Evolutionary conservation across 2,329 filamentous ascomycete genomes (phyloP), one percentile per base, ranked within the genome.

Genomic region (Phialophora expanda): DNA sequence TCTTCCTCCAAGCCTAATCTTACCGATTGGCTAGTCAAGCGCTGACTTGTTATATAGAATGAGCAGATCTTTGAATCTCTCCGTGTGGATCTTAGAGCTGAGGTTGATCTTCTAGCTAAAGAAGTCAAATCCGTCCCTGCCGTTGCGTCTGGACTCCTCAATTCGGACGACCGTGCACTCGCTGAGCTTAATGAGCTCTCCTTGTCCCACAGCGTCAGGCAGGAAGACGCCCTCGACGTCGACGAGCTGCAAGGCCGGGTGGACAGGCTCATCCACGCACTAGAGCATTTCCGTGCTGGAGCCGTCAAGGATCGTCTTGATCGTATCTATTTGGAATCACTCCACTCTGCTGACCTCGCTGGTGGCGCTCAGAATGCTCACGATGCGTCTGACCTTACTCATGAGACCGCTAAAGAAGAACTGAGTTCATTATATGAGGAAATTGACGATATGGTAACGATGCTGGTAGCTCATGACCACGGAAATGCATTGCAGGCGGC

Each of bases 401-500:
- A 50, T 55, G 7, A 50, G 51, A 8, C 38, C 5, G 32, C 69
- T n/a, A 57, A 67, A 50, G 34, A 56, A 9, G 71, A 71, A 26
- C 60, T 72, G 24, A 55, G 54, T 30, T 63, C 68, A 9, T 60
- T 72, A 14, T 70, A 72, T 51, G 14, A 62, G 1, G 71, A 72
- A 32, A 68, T 72, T 28, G 66, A 70, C 32, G 66, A 71, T 62
- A 65, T 72, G 1, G 55, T 68, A 8, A 58, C 64, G 17, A 71
- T 72, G 68, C 30, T 69, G 9, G 61, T 72, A 9, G 54, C 54
- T 11, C 69, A 69, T 17, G 65, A 71, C 22, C 62, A 71, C 41
- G 61, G 60, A 7, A 50, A 59, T 30, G n/a, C 17, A n/a, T 51
- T 70, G 26, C 32, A 56, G 1, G 30, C 53, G 2, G 50, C 64